Conservation (phyloP, 306 rosid species). For the Neltuma alba region DNA sequence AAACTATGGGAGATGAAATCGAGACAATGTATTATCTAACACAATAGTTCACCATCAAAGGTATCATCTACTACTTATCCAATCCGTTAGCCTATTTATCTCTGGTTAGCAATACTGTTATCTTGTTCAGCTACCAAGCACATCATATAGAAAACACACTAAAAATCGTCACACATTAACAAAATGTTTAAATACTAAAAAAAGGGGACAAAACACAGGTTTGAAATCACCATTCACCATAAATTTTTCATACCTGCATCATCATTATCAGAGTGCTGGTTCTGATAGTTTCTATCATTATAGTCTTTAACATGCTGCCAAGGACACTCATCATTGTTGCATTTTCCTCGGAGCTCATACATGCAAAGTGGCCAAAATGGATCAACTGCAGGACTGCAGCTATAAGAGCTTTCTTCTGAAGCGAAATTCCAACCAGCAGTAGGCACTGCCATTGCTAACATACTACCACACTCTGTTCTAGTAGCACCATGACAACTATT, state of each 20-base stretch:
- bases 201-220: constrained; percentile 25
- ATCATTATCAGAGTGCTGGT: constrained; percentile 48
- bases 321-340: constrained; percentile 97
- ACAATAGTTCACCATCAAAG: background rate
- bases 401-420: constrained; percentile 66
- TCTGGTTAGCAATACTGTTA: background rate
- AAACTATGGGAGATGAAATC: background rate
- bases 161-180: constrained; percentile 5
- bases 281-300: constrained; percentile 39
- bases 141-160: constrained; percentile 7
- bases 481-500: constrained; percentile 41
- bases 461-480: constrained; percentile 41
- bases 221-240: constrained; percentile 21
- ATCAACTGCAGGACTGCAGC: constrained; percentile 63
- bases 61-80: constrained; percentile 6
- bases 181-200: constrained; percentile 17
- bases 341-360: constrained; percentile 98
- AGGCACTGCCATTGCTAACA: constrained; percentile 37
- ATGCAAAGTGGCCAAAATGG: constrained; percentile 94
- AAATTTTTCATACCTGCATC: constrained; percentile 62
- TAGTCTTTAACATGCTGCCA: constrained; percentile 93
- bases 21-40: background rate
- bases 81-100: constrained; percentile 9
- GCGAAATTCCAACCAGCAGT: constrained; percentile 44
- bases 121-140: constrained; percentile 5